Conservation (phyloP, 768 basidiomycete genomes). For the Termitomyces sp. region DNA sequence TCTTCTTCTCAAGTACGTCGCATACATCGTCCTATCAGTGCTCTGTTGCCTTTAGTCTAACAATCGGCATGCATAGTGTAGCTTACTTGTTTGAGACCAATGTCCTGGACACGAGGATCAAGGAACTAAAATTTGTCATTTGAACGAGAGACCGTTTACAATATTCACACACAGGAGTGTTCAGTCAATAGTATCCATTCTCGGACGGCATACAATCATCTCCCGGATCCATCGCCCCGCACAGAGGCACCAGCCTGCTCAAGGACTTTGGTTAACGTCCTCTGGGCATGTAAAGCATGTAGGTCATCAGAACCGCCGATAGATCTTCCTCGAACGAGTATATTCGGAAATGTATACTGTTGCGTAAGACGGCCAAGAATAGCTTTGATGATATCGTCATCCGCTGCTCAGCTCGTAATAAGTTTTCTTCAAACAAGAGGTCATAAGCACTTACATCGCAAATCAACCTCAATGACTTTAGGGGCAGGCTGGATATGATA, state of each 20-base stretch:
- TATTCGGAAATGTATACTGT: constrained; percentile 73
- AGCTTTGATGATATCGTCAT: constrained; percentile 58
- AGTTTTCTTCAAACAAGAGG: not conserved
- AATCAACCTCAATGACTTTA: constrained; percentile 71
- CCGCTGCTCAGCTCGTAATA: constrained; percentile 36
- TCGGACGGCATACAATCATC: not conserved
- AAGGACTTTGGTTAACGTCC: constrained; percentile 40
- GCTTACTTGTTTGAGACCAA: not conserved
- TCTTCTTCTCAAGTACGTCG: not conserved
- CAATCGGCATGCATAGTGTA: not conserved
- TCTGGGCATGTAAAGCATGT: constrained; percentile 44
- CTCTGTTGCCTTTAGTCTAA: not conserved
- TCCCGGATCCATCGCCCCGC: constrained; percentile 16
- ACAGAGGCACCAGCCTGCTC: constrained; percentile 44
- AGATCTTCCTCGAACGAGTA: constrained; percentile 58
- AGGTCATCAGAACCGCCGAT: constrained; percentile 69
- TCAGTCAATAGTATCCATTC: not conserved
- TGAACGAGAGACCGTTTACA: not conserved
- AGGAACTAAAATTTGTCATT: not conserved
- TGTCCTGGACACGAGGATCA: not conserved
- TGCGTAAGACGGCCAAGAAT: constrained; percentile 64
- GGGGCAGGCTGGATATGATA: constrained; percentile 65
- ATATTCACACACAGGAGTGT: not conserved
- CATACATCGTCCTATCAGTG: too few species aligned
- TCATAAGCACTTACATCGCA: constrained; percentile 44